Base-by-base conservation (phyloP, 139 green algal species). In the Diplosphaera chodatii region DNA sequence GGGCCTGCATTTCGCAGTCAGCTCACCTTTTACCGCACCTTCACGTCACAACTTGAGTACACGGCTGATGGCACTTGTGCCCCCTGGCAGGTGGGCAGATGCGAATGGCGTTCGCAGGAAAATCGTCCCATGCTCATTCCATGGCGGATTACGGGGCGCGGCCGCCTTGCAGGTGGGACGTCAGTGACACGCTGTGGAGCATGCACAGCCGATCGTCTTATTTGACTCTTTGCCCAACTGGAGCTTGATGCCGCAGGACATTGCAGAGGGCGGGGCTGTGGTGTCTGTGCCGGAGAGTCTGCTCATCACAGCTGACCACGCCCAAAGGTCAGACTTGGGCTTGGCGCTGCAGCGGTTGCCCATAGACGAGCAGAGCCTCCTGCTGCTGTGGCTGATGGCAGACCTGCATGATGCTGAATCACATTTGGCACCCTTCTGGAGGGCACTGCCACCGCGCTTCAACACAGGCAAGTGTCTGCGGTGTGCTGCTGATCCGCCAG, bases 301-400 rank as follows among this genome's bases (percentile, higher is more conserved):
- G 3, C 48, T 59, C 16, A 59, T 59, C 48, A 59, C 48, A 3
- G 48, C 48, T 4, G 16, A 25, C 10, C 22, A 10, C 3, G 48
- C 48, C 48, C 22, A 25, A 18, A 5, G 18, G 3, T 59, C 48
- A 3, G 48, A 59, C 3, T 25, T 59, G 13, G 48, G 48, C 13
- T 18, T n/a, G 48, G 48, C 48, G 48, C 48, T 59, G 48, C 48
- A n/a, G 48, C 48, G 13, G 48, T 18, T 59, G 48, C 48, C 48
- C 3, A 27, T 59, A 5, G 48, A 59, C 16, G 48, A 59, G 48
- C 48, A 89, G 65, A 65, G 63, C 25, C 37, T 81, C 5, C 74
- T 77, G 5, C 64, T 87, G 55, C 30, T 89, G 1, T 89, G 78
- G 77, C 88, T 77, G 3, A 87, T 88, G 77, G 77, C 85, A 18